Base-by-base conservation (phyloP, 768 basidiomycete species). In the Suillus placidus region DNA sequence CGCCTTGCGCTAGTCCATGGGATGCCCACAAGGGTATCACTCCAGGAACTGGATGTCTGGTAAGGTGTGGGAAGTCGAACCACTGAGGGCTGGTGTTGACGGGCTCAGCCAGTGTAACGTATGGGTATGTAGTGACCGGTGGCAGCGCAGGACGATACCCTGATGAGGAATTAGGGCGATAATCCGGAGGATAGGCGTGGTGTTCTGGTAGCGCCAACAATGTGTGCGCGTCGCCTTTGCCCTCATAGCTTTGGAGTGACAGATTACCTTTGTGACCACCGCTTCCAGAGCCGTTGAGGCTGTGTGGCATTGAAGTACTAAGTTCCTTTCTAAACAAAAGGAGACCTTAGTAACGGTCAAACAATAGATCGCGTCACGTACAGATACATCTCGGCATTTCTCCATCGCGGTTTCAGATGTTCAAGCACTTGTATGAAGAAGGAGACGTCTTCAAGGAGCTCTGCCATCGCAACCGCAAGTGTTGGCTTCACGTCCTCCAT, bases 321-420 rank as follows among this genome's bases (percentile, higher is more conserved):
- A 77, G 69, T 23, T 77, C 72, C 23, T 70, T 73, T 52, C 76
- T 77, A 43, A 47, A 32, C 5, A 67, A 62, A 1, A 66, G 18
- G 70, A 71, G 69, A 71, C 74, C n/a, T 81, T 67, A 83, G 83
- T 81, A 35, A 61, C 74, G 65, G 2, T 71, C 70, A 64, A 64
- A 45, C 38, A 35, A 42, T 12, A 23, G n/a, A 18, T 45, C 30
- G 20, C 6, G 32, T 42, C n/a, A 72, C 74, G 85, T 79, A 76
- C 76, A 77, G 60, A 71, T 77, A 69, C 57, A 76, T 73, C 60
- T 78, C 77, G 35, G 76, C 76, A 32, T 64, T 70, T 57, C 77
- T 74, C 76, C 76, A 77, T 35, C 76, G 77, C 61, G 67, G 67
- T 61, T 66, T 71, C 38, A 73, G 69, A 20, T 68, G 52, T 61